Conservation (phyloP, 805 yeast species). For the Yamadazyma nakazawae region DNA sequence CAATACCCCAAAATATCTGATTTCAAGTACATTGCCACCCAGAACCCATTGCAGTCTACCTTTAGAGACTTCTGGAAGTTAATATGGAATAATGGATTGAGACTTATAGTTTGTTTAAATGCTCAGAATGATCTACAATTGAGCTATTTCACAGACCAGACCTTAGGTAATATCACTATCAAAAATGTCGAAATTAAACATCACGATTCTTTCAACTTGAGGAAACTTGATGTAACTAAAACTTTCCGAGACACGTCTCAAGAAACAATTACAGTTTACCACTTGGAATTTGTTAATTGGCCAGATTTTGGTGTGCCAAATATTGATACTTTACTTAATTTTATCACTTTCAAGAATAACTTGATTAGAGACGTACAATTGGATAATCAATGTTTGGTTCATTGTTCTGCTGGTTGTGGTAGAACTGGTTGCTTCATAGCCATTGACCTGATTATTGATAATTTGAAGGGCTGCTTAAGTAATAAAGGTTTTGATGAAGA, state of each 20-base stretch:
- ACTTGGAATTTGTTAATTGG: conserved; percentile 43
- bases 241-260: neutral
- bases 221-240: conserved; percentile 15
- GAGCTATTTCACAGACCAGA: conserved; percentile 20
- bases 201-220: conserved; percentile 16
- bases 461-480: conserved; percentile 13
- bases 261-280: conserved; percentile 23
- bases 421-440: conserved; percentile 53
- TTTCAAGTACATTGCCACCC: conserved; percentile 42
- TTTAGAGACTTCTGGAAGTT: conserved; percentile 44
- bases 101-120: conserved; percentile 36
- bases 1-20: conserved; percentile 22
- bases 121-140: conserved; percentile 11
- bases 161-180: conserved; percentile 15
- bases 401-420: conserved; percentile 62
- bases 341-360: conserved; percentile 33
- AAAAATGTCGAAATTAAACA: conserved; percentile 8
- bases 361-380: conserved; percentile 15
- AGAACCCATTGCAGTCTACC: conserved; percentile 41
- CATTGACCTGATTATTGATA: conserved; percentile 38
- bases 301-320: conserved; percentile 47
- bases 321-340: conserved; percentile 26
- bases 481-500: neutral
- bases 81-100: conserved; percentile 31
- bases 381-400: conserved; percentile 32